Conservation (phyloP, 208 protist genomes). For the Crithidia acanthocephali region DNA sequence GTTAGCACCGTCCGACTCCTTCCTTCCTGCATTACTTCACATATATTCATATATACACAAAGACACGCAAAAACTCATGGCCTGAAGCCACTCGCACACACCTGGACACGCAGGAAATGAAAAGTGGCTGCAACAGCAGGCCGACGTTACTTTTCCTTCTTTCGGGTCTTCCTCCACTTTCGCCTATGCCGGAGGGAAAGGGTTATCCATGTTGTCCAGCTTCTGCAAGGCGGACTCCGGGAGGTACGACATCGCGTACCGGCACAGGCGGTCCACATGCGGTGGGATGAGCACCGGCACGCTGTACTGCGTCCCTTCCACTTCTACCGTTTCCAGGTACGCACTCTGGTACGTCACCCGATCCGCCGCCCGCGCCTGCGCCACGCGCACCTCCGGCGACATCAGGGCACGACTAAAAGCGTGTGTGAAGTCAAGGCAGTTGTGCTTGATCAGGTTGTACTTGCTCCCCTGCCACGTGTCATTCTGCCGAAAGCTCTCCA, state of each 20-base stretch:
- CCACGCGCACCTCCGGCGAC: slow-evolving; percentile 39
- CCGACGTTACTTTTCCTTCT: no score
- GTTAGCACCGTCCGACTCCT: no score
- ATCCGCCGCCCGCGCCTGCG: slow-evolving; percentile 14
- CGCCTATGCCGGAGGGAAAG: slow-evolving; percentile 1
- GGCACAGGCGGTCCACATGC: slow-evolving; percentile 48
- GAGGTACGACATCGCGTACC: slow-evolving; percentile 30
- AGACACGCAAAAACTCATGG: no score
- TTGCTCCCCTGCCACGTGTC: slow-evolving; percentile 42
- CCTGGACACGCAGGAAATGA: no score
- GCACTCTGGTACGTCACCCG: slow-evolving; percentile 29
- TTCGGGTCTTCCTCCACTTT: neutral
- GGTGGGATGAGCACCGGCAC: slow-evolving; percentile 55
- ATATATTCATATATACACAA: no score
- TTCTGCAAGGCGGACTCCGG: slow-evolving; percentile 28
- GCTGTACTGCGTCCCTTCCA: slow-evolving; percentile 20
- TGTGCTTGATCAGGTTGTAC: slow-evolving; percentile 75
- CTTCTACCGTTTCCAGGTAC: slow-evolving; percentile 36
- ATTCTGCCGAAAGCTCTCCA: slow-evolving; percentile 36
- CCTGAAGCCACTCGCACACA: no score
- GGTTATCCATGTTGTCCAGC: slow-evolving; percentile 42
- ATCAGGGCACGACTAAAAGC: slow-evolving; percentile 47
- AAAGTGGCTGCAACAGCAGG: no score
- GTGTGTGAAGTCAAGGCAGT: slow-evolving; percentile 78
- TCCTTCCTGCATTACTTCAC: no score